A percentile compares a stretch with the other conserved stretches of the same genome.
Conservation (phyloP, 768 basidiomycete species). For the Hypholoma fasciculare region DNA sequence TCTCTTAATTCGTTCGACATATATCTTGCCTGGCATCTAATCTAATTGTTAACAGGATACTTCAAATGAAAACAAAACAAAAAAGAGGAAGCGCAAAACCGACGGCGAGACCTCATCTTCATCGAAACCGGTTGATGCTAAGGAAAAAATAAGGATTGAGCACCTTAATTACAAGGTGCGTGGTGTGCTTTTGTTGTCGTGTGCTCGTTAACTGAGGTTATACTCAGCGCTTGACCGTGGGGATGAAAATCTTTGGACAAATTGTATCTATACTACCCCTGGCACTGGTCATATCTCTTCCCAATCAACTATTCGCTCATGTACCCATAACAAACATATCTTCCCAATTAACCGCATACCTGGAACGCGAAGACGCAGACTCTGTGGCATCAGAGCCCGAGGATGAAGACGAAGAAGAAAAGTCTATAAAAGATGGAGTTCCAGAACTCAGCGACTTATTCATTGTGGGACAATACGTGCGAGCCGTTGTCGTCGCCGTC, state of each 20-base stretch:
- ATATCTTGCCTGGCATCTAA: not conserved
- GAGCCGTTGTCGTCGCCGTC: slow-evolving; percentile 70
- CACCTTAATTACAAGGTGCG: slow-evolving; percentile 91
- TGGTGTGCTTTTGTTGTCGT: not conserved
- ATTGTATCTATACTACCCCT: slow-evolving; percentile 86
- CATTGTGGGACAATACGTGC: slow-evolving; percentile 81
- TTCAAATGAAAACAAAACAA: slow-evolving; percentile 37
- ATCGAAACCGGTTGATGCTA: slow-evolving; percentile 34
- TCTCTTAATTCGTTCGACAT: slow-evolving; percentile 27
- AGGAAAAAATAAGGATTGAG: slow-evolving; percentile 74
- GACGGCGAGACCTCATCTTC: slow-evolving; percentile 31
- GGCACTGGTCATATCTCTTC: slow-evolving; percentile 90
- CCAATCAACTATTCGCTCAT: slow-evolving; percentile 92
- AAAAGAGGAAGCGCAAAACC: slow-evolving; percentile 49
- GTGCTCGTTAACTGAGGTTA: slow-evolving; percentile 1
- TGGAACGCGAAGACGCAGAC: slow-evolving; percentile 64
- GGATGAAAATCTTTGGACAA: slow-evolving; percentile 89
- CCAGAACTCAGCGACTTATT: slow-evolving; percentile 82
- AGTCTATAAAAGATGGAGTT: slow-evolving; percentile 30
- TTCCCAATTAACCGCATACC: slow-evolving; percentile 65
- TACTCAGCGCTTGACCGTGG: slow-evolving; percentile 68
- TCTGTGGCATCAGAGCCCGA: slow-evolving; percentile 44
- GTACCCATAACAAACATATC: slow-evolving; percentile 94
- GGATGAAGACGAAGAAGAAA: slow-evolving; percentile 49
- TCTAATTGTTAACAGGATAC: slow-evolving; percentile 34